Percentiles rank a stretch among this genome's conserved stretches.
Conservation (phyloP, 73 alveolate genomes). For the Symbiodinium natans region DNA sequence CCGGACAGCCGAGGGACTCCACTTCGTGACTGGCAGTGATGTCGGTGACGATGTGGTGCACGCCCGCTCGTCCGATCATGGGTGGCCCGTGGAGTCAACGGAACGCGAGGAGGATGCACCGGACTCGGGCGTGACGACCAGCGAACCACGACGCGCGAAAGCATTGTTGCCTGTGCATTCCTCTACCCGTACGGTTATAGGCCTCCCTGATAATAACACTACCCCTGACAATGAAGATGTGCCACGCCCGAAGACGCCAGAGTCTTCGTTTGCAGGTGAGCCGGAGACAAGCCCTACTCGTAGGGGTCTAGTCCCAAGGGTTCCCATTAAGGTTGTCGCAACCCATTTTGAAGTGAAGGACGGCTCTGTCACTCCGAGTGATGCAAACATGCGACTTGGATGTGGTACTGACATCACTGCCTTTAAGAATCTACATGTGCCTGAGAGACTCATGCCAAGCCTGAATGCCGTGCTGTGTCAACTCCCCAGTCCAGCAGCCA, state of each 20-base stretch:
- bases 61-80: neutral
- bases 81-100: neutral
- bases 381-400: neutral
- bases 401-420: neutral
- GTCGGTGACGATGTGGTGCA: neutral
- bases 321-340: neutral
- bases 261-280: neutral
- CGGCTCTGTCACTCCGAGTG: neutral
- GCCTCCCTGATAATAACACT: no score
- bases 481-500: neutral
- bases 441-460: neutral
- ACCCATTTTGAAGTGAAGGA: neutral
- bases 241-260: neutral
- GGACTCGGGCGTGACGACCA: neutral
- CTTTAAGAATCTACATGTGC: neutral
- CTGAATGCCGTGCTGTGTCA: neutral
- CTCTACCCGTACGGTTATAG: no score
- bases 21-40: no score
- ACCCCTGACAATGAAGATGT: no score
- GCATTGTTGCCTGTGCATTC: no score
- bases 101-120: neutral
- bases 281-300: neutral
- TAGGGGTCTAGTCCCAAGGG: neutral
- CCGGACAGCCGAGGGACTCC: neutral
- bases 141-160: neutral